Conservation (phyloP, 2,329 filamentous ascomycete species). For the Exophiala alcalophila region DNA sequence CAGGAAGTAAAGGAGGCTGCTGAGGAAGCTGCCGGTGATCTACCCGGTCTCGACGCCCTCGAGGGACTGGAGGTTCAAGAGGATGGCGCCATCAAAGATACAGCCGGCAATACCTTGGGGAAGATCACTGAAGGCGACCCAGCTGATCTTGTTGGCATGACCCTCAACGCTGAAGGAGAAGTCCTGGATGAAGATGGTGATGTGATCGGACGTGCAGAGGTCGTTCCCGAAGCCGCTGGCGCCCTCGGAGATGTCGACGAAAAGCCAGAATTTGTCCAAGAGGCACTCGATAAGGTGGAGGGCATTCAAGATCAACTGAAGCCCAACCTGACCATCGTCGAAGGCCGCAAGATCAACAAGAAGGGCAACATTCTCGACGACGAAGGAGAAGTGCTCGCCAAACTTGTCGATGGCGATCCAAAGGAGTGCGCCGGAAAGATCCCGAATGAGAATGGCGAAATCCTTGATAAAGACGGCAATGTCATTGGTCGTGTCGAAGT, state of each 20-base stretch:
- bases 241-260: slow-evolving; percentile 22
- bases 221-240: slow-evolving; percentile 34
- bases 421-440: slow-evolving; percentile 36
- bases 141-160: slow-evolving; percentile 39
- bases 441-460: slow-evolving; percentile 37
- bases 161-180: slow-evolving; percentile 42
- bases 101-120: slow-evolving; percentile 38
- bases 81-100: slow-evolving; percentile 53
- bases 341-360: slow-evolving; percentile 38
- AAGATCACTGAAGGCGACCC: slow-evolving; percentile 43
- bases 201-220: slow-evolving; percentile 38
- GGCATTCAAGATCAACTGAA: slow-evolving; percentile 34
- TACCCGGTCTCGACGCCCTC: slow-evolving; percentile 37
- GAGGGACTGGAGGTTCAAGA: slow-evolving; percentile 47
- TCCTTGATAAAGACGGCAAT: slow-evolving; percentile 39
- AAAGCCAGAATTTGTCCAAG: slow-evolving; percentile 39
- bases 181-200: slow-evolving; percentile 38
- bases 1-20: slow-evolving; percentile 49
- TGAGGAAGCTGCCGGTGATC: slow-evolving; percentile 47
- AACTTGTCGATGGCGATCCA: slow-evolving; percentile 41
- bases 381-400: slow-evolving; percentile 39
- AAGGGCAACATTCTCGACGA: slow-evolving; percentile 36
- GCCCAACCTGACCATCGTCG: slow-evolving; percentile 38
- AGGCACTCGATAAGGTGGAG: slow-evolving; percentile 44
- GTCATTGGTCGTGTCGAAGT: slow-evolving; percentile 35